Evolutionary conservation across 1,139 yeast species (phyloP).

Genomic region (Blastobotrys illinoisensis): DNA sequence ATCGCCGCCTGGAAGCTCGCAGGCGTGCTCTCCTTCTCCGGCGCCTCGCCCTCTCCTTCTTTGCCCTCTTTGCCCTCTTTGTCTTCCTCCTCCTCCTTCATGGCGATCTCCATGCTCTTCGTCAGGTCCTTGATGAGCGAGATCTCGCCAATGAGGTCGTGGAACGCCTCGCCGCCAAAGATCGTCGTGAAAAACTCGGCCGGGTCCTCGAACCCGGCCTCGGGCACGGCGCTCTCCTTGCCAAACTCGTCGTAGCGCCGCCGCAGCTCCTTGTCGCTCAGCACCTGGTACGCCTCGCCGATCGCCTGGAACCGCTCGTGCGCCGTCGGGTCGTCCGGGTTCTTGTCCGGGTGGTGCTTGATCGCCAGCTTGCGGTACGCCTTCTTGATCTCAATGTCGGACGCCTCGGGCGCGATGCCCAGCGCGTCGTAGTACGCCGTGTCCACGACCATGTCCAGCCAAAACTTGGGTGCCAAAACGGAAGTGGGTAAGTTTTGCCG

Average conservation of each 20-base stretch:
- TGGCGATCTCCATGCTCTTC: constrained; percentile 65
- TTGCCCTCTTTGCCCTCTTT: constrained; percentile 53
- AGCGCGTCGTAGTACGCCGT: constrained; percentile 81
- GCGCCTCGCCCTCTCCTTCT: constrained; percentile 7
- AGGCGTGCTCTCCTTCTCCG: background rate
- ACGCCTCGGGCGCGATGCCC: constrained; percentile 63
- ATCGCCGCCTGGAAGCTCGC: background rate
- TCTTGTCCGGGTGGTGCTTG: constrained; percentile 89
- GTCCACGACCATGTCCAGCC: constrained; percentile 90
- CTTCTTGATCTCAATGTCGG: constrained; percentile 79
- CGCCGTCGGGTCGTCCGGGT: constrained; percentile 81
- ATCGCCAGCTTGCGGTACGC: constrained; percentile 91
- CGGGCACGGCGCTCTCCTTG: constrained; percentile 75
- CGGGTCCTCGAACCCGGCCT: constrained; percentile 85
- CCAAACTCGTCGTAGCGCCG: constrained; percentile 80
- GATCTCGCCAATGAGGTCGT: constrained; percentile 82
- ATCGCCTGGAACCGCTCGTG: constrained; percentile 52
- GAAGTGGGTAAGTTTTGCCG: background rate
- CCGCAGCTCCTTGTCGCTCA: constrained; percentile 69
- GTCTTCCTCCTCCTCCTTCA: constrained; percentile 68
- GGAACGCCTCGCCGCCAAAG: constrained; percentile 91
- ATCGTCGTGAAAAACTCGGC: constrained; percentile 79
- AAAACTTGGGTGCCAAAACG: background rate
- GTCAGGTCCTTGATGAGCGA: constrained; percentile 77
- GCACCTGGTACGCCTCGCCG: constrained; percentile 45